Conservation (phyloP, 768 basidiomycete genomes). For the Russula virescens region DNA sequence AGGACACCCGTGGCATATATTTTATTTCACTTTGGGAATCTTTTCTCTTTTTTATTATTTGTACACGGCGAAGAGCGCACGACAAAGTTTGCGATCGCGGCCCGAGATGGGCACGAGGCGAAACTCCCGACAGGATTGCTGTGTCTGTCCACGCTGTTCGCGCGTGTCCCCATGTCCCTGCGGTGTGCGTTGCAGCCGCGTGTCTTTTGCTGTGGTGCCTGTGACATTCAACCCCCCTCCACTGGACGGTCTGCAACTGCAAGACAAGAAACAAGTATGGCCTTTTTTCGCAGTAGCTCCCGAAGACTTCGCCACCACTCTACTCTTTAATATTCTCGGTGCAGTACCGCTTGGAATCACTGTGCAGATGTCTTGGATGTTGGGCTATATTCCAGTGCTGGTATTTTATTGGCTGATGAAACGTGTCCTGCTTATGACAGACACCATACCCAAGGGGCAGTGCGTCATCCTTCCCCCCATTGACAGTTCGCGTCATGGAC, state of each 20-base stretch:
- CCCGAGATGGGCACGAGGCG: background rate
- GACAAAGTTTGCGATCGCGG: background rate
- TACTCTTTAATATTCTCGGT: background rate
- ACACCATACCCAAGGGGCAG: no score
- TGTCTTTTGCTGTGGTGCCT: slow-evolving; percentile 10
- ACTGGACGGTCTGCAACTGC: background rate
- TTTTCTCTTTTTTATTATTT: background rate
- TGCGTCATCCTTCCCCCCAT: background rate
- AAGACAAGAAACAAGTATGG: background rate
- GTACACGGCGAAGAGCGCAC: background rate
- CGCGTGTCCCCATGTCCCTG: background rate
- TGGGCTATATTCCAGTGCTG: background rate
- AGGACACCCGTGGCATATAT: background rate
- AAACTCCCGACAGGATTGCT: background rate
- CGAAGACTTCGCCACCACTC: background rate
- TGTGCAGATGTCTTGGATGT: background rate
- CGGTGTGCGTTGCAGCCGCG: background rate
- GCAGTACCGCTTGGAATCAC: background rate
- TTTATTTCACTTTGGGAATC: background rate
- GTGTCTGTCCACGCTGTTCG: background rate
- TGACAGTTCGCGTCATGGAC: background rate
- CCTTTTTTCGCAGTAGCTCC: background rate
- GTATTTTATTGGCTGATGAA: background rate
- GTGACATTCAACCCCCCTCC: background rate
- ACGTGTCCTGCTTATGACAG: background rate